Evolutionary conservation across 75 land plant species (phyloP), one percentile per base, ranked within the genome.

Genomic region (Ceratopteris richardii): DNA sequence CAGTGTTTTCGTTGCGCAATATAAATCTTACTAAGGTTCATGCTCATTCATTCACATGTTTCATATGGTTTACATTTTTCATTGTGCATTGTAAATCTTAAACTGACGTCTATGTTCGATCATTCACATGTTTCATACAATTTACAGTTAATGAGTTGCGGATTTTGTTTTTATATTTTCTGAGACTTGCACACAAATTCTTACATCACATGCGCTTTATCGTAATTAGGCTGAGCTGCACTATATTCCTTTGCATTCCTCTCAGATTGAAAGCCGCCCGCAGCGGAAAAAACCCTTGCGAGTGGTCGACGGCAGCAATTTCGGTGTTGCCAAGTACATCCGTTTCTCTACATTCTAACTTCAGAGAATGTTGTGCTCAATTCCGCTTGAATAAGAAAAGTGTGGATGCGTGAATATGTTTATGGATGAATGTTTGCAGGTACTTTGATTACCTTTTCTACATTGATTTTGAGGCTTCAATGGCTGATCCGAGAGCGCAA

Each of bases 211-310:
- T 40, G 42, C n/a, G n/a, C n/a, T n/a, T n/a, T 40, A 40, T 40
- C 13, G 42, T 40, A 40, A 10, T 14, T 40, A 9, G 13, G 9
- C 42, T 10, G 13, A 9, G 13, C 14, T 40, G 9, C 42, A 14
- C 9, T 40, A 40, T 40, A 14, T 40, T 10, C 14, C 14, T 9
- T 10, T 40, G 9, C 9, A 40, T 10, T 40, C 42, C 14, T 33
- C 59, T 39, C 76, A 89, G 96, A 92, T 92, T 66, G 95, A 92
- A 71, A 85, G 95, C 72, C 80, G 98, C 17, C 98, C 98, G 44
- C 87, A 78, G 48, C 71, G 82, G 68, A 92, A 75, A 51, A 69
- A 77, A 19, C 90, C 98, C 4, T 57, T 92, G 57, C 76, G 95
- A 30, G 75, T 92, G 51, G 95, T 92, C 51, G 90, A 92, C 74